Evolutionary conservation across 2,329 filamentous ascomycete species (phyloP).

Genomic region (Diplodia sapinea): DNA sequence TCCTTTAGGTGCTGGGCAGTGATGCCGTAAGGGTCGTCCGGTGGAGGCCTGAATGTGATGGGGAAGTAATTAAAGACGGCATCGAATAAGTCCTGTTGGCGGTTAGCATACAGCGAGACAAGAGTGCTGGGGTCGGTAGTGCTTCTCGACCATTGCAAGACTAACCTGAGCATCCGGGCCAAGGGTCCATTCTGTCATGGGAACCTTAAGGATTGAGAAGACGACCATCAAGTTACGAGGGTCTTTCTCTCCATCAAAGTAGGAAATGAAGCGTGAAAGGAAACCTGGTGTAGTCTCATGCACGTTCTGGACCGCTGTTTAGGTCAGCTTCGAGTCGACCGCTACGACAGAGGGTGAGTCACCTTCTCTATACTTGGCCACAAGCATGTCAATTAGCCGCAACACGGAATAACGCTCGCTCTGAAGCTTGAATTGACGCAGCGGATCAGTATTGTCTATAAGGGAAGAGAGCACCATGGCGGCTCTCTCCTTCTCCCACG

Average conservation of each 20-base stretch:
- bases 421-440: slow-evolving; percentile 67
- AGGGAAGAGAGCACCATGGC: slow-evolving; percentile 58
- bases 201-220: slow-evolving; percentile 69
- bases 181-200: slow-evolving; percentile 72
- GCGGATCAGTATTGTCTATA: slow-evolving; percentile 61
- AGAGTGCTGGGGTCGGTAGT: background rate
- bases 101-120: slow-evolving; percentile 26
- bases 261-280: slow-evolving; percentile 65
- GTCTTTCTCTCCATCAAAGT: slow-evolving; percentile 72
- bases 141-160: background rate
- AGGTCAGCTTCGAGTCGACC: background rate
- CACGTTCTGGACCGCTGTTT: slow-evolving; percentile 59
- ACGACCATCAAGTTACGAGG: slow-evolving; percentile 73
- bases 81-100: slow-evolving; percentile 62
- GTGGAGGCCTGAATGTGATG: slow-evolving; percentile 72
- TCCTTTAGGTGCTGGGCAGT: slow-evolving; percentile 72
- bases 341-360: slow-evolving; percentile 25
- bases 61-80: slow-evolving; percentile 75
- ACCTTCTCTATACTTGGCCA: slow-evolving; percentile 66
- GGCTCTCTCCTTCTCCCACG: slow-evolving; percentile 64
- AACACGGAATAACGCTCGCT: slow-evolving; percentile 66
- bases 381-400: slow-evolving; percentile 65
- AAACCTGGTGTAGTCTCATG: slow-evolving; percentile 60
- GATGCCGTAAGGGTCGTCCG: slow-evolving; percentile 72
- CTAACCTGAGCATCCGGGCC: slow-evolving; percentile 63